These are phyloP conservation scores for Colletotrichum echinochloae DNA, from an alignment of 2,329 filamentous ascomycete species.

Conservation along the genomic window DNA sequence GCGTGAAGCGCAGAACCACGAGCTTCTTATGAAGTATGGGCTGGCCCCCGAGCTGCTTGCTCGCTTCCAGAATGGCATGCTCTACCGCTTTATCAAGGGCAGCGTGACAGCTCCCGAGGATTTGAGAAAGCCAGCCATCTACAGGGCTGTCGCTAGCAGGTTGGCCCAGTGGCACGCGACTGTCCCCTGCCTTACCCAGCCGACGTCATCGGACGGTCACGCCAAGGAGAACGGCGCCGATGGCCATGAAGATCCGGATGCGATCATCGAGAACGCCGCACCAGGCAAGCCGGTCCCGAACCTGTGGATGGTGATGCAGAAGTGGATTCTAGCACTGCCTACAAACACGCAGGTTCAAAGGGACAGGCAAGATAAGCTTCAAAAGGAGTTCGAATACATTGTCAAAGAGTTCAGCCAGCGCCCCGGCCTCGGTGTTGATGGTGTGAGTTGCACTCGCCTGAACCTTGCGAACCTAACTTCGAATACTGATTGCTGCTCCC, in stretches of 20 bases:
- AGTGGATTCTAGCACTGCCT: conserved; percentile 92
- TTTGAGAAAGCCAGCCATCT: conserved; percentile 79
- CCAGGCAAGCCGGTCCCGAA: conserved; percentile 83
- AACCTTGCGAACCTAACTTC: not conserved
- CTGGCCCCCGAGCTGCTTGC: conserved; percentile 90
- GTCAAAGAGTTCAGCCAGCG: conserved; percentile 79
- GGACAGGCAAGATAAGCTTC: conserved; percentile 74
- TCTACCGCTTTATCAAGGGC: conserved; percentile 92
- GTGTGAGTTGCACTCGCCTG: conserved; percentile 64
- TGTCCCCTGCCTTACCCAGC: conserved; percentile 66
- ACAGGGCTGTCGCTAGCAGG: conserved; percentile 83
- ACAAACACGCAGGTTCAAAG: conserved; percentile 76
- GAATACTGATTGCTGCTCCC: conserved; percentile 21
- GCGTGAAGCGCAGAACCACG: conserved; percentile 83
- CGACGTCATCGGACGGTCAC: conserved; percentile 50
- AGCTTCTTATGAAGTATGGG: conserved; percentile 83
- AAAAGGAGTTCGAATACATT: conserved; percentile 79
- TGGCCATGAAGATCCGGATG: conserved; percentile 50
- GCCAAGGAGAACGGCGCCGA: conserved; percentile 48
- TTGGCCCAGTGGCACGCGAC: conserved; percentile 94
- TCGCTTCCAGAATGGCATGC: conserved; percentile 93
- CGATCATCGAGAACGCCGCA: conserved; percentile 62
- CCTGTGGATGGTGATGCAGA: conserved; percentile 94
- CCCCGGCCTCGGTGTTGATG: conserved; percentile 79
- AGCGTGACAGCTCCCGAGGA: conserved; percentile 84